A percentile compares a stretch with the other conserved stretches of the same genome.
Evolutionary conservation across 2,329 filamentous ascomycete species (phyloP).

Genomic region (Achaetomium macrosporum): DNA sequence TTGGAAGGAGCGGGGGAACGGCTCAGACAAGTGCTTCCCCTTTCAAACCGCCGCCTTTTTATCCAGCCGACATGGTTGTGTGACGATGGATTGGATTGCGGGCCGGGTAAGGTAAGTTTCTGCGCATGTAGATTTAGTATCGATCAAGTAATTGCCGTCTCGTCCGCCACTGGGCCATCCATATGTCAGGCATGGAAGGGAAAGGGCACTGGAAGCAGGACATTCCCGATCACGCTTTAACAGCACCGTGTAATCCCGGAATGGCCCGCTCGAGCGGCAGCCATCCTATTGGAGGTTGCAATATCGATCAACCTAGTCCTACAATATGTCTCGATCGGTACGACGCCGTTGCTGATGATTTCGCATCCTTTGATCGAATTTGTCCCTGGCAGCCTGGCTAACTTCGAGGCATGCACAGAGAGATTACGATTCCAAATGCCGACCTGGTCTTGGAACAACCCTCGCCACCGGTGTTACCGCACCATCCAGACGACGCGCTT

Average conservation of each 20-base stretch:
- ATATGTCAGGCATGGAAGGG: not conserved
- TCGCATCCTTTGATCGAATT: not conserved
- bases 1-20: too few species aligned
- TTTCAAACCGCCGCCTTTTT: too few species aligned
- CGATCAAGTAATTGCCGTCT: too few species aligned
- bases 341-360: not conserved
- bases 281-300: not conserved
- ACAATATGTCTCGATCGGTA: not conserved
- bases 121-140: too few species aligned
- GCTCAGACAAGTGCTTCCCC: too few species aligned
- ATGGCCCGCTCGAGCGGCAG: not conserved
- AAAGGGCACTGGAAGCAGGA: not conserved
- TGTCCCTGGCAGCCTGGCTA: not conserved
- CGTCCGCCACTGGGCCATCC: too few species aligned
- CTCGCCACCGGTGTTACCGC: too few species aligned
- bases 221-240: not conserved
- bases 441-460: not conserved
- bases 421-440: not conserved
- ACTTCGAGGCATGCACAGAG: not conserved
- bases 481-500: too few species aligned
- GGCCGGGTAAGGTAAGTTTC: too few species aligned
- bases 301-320: not conserved
- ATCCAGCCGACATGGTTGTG: too few species aligned
- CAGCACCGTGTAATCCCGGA: too few species aligned
- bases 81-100: too few species aligned